These are phyloP conservation scores for Fusarium sp. DNA, from an alignment of 2,329 filamentous ascomycete species.

Conservation along the genomic window DNA sequence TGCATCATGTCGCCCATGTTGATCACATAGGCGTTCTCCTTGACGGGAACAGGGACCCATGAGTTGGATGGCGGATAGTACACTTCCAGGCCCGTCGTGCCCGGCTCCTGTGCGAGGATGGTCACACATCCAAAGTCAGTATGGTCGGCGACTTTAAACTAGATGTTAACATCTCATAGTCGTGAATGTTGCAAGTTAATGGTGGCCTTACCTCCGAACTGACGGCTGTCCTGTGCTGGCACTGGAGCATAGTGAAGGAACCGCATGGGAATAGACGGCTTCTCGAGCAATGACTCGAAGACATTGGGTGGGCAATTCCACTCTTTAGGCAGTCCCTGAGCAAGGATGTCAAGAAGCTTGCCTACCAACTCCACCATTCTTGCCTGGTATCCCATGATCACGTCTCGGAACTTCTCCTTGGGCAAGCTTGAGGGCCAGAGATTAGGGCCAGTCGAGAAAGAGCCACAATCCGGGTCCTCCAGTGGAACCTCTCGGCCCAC, in stretches of 20 bases:
- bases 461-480: no score
- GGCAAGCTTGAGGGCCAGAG: conserved; percentile 7
- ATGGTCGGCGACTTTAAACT: conserved; percentile 21
- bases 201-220: conserved; percentile 28
- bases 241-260: neutral
- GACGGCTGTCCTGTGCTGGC: neutral
- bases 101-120: conserved; percentile 47
- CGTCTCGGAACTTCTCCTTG: no score
- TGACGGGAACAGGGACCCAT: conserved; percentile 49
- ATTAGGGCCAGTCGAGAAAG: neutral
- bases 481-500: neutral
- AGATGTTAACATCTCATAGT: no score
- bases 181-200: no score
- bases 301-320: no score
- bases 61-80: conserved; percentile 42
- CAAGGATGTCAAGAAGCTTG: neutral
- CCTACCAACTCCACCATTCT: neutral
- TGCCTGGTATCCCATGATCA: no score
- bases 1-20: conserved; percentile 55
- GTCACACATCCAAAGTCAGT: conserved; percentile 49
- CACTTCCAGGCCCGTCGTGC: conserved; percentile 46
- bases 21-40: conserved; percentile 51
- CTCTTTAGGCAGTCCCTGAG: neutral
- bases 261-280: no score
- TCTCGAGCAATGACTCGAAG: no score